Evolutionary conservation across 129 eudicot species (phyloP), one percentile per base, ranked within the genome.

Genomic region (Smallanthus sonchifolius): DNA sequence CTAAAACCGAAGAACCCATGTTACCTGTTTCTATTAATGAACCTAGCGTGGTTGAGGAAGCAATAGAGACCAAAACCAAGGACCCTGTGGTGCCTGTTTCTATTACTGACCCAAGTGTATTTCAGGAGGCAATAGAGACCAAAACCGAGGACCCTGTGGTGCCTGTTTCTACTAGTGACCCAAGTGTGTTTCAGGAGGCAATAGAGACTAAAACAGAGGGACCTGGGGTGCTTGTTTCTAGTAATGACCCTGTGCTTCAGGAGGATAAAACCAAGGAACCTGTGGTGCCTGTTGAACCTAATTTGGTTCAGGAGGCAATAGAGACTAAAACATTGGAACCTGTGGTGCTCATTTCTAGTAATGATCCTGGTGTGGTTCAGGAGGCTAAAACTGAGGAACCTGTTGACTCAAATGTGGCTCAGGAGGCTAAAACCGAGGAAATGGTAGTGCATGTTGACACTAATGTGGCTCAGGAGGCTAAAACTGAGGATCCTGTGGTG

Each of bases 401-500:
- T 54, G 24, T 5, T 36, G 43, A 34, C 44, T 3, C 68, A 14
- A 35, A 63, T 24, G 44, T 15, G 44, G 44, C 44, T 15, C 45
- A 63, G 42, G 39, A 61, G 44, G 37, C 63, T 63, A 63, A 16
- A 63, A 5, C 43, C 5, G 74, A 42, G 3, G 55, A 67, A 24
- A 6, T 8, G 28, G 49, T 73, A 43, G 15, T 51, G 54, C n/a
- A 36, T 72, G 32, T 48, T 56, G 67, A 54, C 44, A 30, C 67
- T 73, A 60, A 28, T 38, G 65, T 10, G 67, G 39, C 6, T 20
- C 24, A 20, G 69, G 60, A 40, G n/a, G 55, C 36, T 16, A 67
- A 10, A 56, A 45, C 24, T 2, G 76, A 77, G 65, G 54, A 71
- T 55, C 81, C 83, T 54, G 61, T 44, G 70, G 49, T 61, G 67